phyloP scores from a whole-genome alignment of 345 rosid species.

The Xanthoceras sorbifolium region DNA sequence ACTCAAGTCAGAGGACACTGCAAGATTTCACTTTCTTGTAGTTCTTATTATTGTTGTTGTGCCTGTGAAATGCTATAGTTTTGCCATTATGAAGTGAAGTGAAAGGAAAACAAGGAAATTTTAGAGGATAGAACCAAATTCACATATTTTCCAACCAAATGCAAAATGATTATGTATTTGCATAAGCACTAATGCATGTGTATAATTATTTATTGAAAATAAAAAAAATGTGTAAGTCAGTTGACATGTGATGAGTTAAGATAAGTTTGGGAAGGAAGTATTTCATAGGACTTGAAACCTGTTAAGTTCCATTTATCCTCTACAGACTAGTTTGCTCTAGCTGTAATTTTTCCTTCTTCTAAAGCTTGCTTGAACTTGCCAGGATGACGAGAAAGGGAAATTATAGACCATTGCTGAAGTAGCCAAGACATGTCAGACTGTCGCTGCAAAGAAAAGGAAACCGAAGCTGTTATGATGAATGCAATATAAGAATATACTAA shows the following conservation, averaged over 20 bases:
- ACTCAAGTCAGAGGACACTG: not conserved
- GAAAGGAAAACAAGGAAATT: not conserved
- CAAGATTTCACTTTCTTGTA: not conserved
- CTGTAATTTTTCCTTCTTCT: not conserved
- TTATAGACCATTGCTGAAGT: constrained; percentile 11
- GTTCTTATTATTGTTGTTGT: not conserved
- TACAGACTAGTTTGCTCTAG: not conserved
- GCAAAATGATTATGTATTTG: not conserved
- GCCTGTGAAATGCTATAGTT: not conserved
- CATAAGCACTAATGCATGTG: not conserved
- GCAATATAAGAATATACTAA: not conserved
- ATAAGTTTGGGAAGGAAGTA: not conserved
- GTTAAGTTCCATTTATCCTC: not conserved
- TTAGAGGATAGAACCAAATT: not conserved
- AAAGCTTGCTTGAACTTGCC: constrained; percentile 16
- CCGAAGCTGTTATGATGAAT: not conserved
- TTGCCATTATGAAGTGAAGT: not conserved
- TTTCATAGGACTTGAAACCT: not conserved
- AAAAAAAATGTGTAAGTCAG: not conserved
- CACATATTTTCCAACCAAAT: not conserved
- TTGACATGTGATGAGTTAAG: not conserved
- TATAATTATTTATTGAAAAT: not conserved
- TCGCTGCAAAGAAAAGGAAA: not conserved
- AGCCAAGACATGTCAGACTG: constrained; percentile 1
- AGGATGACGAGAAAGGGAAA: constrained; percentile 54